Percentiles rank a stretch among this genome's conserved stretches.
Conservation (phyloP, 129 eudicot genomes). For the Tagetes erecta region DNA sequence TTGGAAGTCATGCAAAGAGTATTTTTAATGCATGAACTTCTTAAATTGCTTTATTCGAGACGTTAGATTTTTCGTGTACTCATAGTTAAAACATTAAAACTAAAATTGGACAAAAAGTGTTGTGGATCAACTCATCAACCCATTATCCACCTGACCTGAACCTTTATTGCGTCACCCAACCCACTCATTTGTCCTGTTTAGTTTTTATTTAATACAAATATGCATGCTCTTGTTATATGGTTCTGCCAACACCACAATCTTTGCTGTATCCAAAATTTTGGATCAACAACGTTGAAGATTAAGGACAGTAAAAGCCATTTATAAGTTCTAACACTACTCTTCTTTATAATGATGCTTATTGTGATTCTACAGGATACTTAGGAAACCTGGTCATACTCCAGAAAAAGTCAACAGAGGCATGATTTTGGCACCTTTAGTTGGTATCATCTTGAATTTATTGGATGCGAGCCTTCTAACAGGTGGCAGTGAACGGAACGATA, state of each 20-base stretch:
- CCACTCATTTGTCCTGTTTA: background rate
- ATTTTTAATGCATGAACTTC: background rate
- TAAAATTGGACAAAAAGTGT: no score
- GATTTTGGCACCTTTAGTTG: constrained; percentile 95
- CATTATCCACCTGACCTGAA: no score
- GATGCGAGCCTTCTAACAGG: constrained; percentile 59
- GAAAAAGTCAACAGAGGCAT: constrained; percentile 90
- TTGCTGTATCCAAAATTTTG: background rate
- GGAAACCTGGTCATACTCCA: constrained; percentile 71
- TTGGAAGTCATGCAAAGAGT: no score
- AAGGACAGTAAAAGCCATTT: background rate
- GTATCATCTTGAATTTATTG: constrained; percentile 80
- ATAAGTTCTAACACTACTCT: background rate
- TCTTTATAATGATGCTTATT: background rate
- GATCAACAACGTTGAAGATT: background rate
- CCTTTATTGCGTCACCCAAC: no score
- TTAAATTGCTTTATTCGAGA: background rate
- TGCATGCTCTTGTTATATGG: constrained; percentile 11
- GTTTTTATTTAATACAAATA: background rate
- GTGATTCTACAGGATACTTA: constrained; percentile 56
- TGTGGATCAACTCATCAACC: no score
- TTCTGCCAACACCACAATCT: background rate
- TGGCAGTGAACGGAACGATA: constrained; percentile 51
- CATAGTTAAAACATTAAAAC: no score
- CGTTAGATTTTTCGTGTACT: no score